These are phyloP conservation scores for Dactylellina leptospora DNA, from an alignment of 2,329 filamentous ascomycete species.

Conservation along the genomic window DNA sequence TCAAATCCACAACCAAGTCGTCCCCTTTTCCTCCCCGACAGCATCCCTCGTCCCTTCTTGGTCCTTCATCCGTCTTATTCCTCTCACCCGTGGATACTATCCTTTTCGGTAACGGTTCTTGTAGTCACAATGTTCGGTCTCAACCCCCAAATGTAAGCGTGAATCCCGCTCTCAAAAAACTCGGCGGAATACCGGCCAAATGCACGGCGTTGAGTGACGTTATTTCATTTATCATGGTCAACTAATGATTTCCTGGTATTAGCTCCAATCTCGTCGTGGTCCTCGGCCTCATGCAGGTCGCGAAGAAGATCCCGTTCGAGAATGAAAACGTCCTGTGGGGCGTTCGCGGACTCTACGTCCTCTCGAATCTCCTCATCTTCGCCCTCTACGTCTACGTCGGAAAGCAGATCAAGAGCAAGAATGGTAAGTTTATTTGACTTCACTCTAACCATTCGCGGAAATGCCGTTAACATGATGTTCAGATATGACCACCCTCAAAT, in stretches of 20 bases:
- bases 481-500: constrained; percentile 98
- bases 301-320: constrained; percentile 94
- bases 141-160: constrained; percentile 48
- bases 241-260: constrained; percentile 50
- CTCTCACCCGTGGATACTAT: constrained; percentile 2
- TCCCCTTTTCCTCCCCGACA: constrained; percentile 8
- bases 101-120: background rate
- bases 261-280: constrained; percentile 95
- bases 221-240: constrained; percentile 14
- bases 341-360: constrained; percentile 71
- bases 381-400: constrained; percentile 86
- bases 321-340: constrained; percentile 76
- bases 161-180: background rate
- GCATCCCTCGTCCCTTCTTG: background rate
- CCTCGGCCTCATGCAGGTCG: constrained; percentile 97
- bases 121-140: constrained; percentile 46
- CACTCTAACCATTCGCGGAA: background rate
- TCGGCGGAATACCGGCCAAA: background rate
- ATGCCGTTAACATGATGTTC: no score
- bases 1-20: constrained; percentile 25
- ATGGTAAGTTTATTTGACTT: constrained; percentile 71
- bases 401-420: constrained; percentile 90
- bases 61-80: background rate
- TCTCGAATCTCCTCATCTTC: constrained; percentile 83
- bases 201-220: constrained; percentile 7